Conservation (phyloP, 2,329 filamentous ascomycete species). For the Aspergillus ochraceoroseus region DNA sequence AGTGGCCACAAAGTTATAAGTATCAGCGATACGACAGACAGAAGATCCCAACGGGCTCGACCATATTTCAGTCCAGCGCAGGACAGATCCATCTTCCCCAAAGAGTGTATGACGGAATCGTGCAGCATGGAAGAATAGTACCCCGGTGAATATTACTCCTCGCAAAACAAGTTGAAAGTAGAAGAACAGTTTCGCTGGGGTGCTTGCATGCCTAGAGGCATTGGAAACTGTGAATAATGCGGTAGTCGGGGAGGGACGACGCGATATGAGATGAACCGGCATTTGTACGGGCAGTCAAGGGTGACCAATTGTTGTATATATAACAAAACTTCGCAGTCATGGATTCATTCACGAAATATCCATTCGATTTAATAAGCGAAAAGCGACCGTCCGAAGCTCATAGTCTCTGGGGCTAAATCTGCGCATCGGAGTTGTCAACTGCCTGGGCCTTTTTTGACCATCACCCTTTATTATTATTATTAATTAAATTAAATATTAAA, state of each 20-base stretch:
- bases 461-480: too few relatives aligned
- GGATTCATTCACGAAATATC: not conserved
- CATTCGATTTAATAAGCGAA: too few relatives aligned
- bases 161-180: conserved; percentile 45
- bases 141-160: conserved; percentile 40
- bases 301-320: not conserved
- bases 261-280: conserved; percentile 51
- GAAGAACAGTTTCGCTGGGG: conserved; percentile 45
- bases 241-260: conserved; percentile 73
- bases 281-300: conserved; percentile 39
- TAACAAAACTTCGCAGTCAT: not conserved
- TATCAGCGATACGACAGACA: conserved; percentile 36
- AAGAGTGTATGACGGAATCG: conserved; percentile 32
- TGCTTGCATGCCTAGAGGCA: conserved; percentile 51
- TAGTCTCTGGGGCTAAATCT: too few relatives aligned
- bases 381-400: too few relatives aligned
- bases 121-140: conserved; percentile 37
- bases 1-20: conserved; percentile 43
- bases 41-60: conserved; percentile 30
- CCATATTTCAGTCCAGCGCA: conserved; percentile 34
- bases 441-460: too few relatives aligned
- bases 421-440: too few relatives aligned
- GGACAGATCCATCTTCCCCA: conserved; percentile 23
- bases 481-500: too few relatives aligned
- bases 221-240: conserved; percentile 89